Evolutionary conservation across 495 filamentous ascomycete genomes (phyloP).

Genomic region (Xylaria longipes): DNA sequence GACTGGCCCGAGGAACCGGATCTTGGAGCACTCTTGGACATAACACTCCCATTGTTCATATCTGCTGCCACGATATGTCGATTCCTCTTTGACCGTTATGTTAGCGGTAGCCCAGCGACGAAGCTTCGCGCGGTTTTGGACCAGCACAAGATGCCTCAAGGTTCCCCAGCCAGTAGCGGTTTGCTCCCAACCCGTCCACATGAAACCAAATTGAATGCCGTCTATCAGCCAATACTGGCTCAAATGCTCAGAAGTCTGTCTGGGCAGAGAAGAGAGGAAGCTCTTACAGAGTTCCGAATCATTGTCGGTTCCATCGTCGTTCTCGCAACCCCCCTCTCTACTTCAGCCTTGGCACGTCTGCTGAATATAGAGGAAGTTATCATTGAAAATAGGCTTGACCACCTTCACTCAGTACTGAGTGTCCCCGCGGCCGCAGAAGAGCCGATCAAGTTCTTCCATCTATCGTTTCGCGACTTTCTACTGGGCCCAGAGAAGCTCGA

Average conservation of each 20-base stretch:
- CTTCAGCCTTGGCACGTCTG: background rate
- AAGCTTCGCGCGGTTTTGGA: background rate
- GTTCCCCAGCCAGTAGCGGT: background rate
- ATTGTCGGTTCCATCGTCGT: background rate
- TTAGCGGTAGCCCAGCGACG: background rate
- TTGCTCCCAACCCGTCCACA: background rate
- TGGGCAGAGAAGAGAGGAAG: background rate
- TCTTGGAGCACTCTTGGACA: background rate
- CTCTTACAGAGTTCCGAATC: background rate
- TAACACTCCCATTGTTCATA: conserved; percentile 5
- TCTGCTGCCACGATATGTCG: background rate
- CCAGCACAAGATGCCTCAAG: background rate
- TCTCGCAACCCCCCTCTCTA: background rate
- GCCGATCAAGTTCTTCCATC: background rate
- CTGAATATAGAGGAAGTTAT: background rate
- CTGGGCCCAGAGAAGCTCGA: background rate
- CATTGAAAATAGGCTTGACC: background rate
- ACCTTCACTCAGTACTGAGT: background rate
- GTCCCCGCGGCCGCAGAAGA: background rate
- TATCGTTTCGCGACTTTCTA: background rate
- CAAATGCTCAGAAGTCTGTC: background rate
- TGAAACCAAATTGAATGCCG: background rate
- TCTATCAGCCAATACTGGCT: background rate
- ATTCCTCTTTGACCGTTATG: background rate
- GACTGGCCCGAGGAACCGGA: background rate